Evolutionary conservation across 345 rosid genomes (phyloP).

Genomic region (Carallia pectinifolia): DNA sequence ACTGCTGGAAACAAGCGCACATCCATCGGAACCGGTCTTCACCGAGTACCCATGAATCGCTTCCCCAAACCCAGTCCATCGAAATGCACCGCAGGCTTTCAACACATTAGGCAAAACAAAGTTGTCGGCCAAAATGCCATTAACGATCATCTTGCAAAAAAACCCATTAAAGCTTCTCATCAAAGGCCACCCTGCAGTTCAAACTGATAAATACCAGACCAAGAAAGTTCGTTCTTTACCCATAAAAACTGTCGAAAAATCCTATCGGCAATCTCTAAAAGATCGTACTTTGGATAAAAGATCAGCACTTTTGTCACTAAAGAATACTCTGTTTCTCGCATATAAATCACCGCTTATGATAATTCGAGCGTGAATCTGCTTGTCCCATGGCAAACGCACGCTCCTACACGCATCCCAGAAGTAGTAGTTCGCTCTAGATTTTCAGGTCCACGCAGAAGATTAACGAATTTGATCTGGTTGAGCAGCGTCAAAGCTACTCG

Average conservation of each 20-base stretch:
- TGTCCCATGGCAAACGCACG: conserved; percentile 22
- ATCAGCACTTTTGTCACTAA: conserved; percentile 60
- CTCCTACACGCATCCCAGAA: conserved; percentile 66
- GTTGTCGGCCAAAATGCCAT: conserved; percentile 56
- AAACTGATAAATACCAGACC: conserved; percentile 78
- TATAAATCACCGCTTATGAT: conserved; percentile 54
- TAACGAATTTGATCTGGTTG: conserved; percentile 43
- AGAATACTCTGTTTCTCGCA: conserved; percentile 48
- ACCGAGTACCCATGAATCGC: conserved; percentile 62
- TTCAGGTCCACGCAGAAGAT: conserved; percentile 47
- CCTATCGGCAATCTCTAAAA: conserved; percentile 38
- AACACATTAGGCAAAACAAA: conserved; percentile 69
- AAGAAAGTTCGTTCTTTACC: conserved; percentile 59
- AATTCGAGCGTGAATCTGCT: conserved; percentile 38
- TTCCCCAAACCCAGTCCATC: conserved; percentile 52
- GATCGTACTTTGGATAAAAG: conserved; percentile 28
- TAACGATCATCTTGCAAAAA: conserved; percentile 54
- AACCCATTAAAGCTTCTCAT: conserved; percentile 52
- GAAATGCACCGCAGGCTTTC: conserved; percentile 70
- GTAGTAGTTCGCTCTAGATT: conserved; percentile 54
- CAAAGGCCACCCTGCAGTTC: conserved; percentile 48
- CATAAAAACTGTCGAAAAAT: conserved; percentile 40
- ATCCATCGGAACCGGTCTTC: conserved; percentile 50
- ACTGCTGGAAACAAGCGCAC: conserved; percentile 72
- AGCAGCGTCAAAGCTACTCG: conserved; percentile 55